phyloP scores from a whole-genome alignment of 768 basidiomycete genomes.

The Lactifluus piperatus region DNA sequence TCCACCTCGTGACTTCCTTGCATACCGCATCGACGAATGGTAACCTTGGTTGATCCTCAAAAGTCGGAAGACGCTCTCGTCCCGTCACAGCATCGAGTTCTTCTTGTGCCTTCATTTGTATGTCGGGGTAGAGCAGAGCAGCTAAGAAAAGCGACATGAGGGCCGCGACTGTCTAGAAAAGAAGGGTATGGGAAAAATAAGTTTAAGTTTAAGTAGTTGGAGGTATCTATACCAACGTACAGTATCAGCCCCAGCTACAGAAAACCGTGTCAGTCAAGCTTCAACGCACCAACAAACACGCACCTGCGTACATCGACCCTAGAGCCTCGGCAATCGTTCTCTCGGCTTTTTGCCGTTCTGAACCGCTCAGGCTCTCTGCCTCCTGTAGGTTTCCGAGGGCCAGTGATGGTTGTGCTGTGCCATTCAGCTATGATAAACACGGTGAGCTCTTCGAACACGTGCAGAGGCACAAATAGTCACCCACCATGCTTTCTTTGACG shows the following conservation, averaged over 20 bases:
- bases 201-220: too few species aligned
- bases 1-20: constrained; percentile 21
- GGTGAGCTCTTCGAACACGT: background rate
- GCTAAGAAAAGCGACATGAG: background rate
- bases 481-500: constrained; percentile 7
- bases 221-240: background rate
- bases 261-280: background rate
- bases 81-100: constrained; percentile 22
- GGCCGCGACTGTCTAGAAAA: background rate
- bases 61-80: constrained; percentile 16
- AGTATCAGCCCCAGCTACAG: constrained; percentile 4
- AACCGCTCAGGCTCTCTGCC: background rate
- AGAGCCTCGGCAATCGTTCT: background rate
- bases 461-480: background rate
- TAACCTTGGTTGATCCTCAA: constrained; percentile 17
- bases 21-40: constrained; percentile 21
- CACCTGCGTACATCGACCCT: constrained; percentile 5
- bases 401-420: constrained; percentile 2
- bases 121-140: constrained; percentile 15
- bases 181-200: background rate
- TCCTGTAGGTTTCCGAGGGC: constrained; percentile 1
- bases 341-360: constrained; percentile 1
- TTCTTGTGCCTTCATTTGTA: constrained; percentile 17
- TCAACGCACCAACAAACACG: background rate
- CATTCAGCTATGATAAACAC: background rate